Base-by-base conservation (phyloP, 192 early-diverging fungal genomes). In the Fimicolochytrium jonesii region DNA sequence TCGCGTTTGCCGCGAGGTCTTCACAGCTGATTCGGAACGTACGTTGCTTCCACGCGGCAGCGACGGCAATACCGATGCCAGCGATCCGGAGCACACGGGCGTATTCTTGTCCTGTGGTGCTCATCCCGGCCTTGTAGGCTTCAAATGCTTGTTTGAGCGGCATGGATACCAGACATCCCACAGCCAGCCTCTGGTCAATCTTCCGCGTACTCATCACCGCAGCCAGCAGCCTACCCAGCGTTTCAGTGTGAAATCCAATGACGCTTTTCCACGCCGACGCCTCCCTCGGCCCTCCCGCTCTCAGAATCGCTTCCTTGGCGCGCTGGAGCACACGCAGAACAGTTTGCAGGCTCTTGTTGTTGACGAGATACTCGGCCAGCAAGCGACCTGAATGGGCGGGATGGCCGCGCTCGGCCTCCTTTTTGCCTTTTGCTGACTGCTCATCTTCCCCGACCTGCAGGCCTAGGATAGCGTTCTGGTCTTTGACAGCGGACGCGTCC, bases 11-110 rank as follows among this genome's bases (percentile, higher is more conserved):
- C 0, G 80, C 83, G 15, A 86, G 67, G 2, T 79, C 50, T 41
- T 75, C 62, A 56, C 87, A 87, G 34, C 70, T 71, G 28, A 84
- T 79, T 43, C 81, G 78, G 36, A 89, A 75, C 2, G 71, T 69
- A 11, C 80, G 78, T 68, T 88, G 86, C 44, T 82, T 77, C 88
- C 88, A 90, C 4, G 81, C 74, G 3, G 70, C 56, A 41, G 77
- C 83, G 39, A 77, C 80, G 0, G 76, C 68, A 15, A 73, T 59
- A 18, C 88, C 88, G 54, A 90, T 70, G 4, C 68, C 59, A 2
- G 84, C 84, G 50, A 86, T 73, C 28, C 67, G 66, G 10, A 79
- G 44, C 5, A 76, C 49, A 26, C 72, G 50, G 15, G 65, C 41
- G 51, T 71, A 82, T 44, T 82, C 78, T 43, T 61, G 71, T 22